Conservation (phyloP, 2,329 filamentous ascomycete species). For the Aspergillus neoniger region DNA sequence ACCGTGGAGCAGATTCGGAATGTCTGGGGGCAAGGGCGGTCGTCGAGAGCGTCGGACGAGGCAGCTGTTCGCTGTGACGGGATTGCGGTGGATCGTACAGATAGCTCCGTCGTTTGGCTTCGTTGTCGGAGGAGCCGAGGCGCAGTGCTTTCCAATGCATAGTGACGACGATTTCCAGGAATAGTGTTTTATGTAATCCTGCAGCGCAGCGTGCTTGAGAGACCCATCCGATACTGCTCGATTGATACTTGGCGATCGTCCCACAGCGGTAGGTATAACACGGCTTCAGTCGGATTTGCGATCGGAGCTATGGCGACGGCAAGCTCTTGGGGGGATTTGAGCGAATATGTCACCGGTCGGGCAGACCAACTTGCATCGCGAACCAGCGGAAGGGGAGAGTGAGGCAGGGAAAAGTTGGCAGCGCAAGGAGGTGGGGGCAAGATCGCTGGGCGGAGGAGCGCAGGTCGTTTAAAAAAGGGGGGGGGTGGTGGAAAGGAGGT, state of each 20-base stretch:
- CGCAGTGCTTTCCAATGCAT: slow-evolving; percentile 47
- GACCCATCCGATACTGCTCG: slow-evolving; percentile 25
- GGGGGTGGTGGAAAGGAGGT: slow-evolving; percentile 15
- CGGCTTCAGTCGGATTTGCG: slow-evolving; percentile 5
- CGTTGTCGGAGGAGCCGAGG: slow-evolving; percentile 36
- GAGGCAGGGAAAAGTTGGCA: slow-evolving; percentile 5
- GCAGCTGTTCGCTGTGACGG: slow-evolving; percentile 41
- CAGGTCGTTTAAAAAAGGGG: slow-evolving; percentile 17
- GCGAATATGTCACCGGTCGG: slow-evolving; percentile 15
- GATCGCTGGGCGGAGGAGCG: slow-evolving; percentile 17
- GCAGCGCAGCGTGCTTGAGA: slow-evolving; percentile 18
- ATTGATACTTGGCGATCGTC: background rate
- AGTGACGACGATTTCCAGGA: slow-evolving; percentile 26
- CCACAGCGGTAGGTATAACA: background rate
- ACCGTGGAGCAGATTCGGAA: slow-evolving; percentile 40
- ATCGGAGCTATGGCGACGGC: background rate
- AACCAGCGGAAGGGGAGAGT: slow-evolving; percentile 5
- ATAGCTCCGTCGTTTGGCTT: slow-evolving; percentile 37
- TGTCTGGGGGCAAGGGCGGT: slow-evolving; percentile 32
- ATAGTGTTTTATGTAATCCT: slow-evolving; percentile 21
- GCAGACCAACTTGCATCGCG: slow-evolving; percentile 22
- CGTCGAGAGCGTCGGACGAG: slow-evolving; percentile 35
- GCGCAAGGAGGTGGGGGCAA: slow-evolving; percentile 13
- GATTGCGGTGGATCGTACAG: slow-evolving; percentile 31
- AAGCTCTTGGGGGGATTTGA: slow-evolving; percentile 11